Evolutionary conservation across 2,329 filamentous ascomycete species (phyloP).

Genomic region (Fusarium domesticum): DNA sequence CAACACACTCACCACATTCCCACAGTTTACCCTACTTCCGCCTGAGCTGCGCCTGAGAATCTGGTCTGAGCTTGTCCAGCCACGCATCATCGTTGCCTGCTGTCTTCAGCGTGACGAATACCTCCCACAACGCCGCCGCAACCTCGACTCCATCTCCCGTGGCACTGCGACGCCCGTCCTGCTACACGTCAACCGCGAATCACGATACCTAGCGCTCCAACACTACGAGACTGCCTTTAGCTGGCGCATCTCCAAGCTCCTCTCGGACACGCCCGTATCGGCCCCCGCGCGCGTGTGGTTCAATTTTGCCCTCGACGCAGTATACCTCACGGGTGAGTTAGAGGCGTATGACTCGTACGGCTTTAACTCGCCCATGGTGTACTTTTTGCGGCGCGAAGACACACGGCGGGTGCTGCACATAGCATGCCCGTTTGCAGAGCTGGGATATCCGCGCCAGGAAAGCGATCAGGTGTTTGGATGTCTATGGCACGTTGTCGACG

Average conservation of each 20-base stretch:
- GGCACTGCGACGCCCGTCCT: slow-evolving; percentile 38
- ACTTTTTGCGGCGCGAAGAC: slow-evolving; percentile 45
- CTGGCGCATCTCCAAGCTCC: slow-evolving; percentile 44
- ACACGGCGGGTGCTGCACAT: slow-evolving; percentile 43
- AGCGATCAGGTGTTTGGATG: slow-evolving; percentile 46
- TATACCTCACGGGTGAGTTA: slow-evolving; percentile 47
- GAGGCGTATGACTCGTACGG: slow-evolving; percentile 47
- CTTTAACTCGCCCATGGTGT: slow-evolving; percentile 48
- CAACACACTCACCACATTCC: slow-evolving; percentile 28
- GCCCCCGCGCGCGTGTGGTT: slow-evolving; percentile 44
- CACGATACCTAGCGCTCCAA: slow-evolving; percentile 39
- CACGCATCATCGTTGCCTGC: slow-evolving; percentile 44
- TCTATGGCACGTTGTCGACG: slow-evolving; percentile 48
- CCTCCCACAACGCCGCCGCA: slow-evolving; percentile 28
- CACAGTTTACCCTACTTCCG: slow-evolving; percentile 41
- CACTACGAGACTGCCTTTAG: slow-evolving; percentile 47
- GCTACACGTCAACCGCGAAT: slow-evolving; percentile 44
- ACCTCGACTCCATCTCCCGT: slow-evolving; percentile 27
- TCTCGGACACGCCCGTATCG: slow-evolving; percentile 35
- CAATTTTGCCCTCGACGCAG: slow-evolving; percentile 46
- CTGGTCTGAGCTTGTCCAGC: slow-evolving; percentile 44
- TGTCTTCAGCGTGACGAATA: slow-evolving; percentile 38
- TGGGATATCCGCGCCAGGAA: slow-evolving; percentile 42
- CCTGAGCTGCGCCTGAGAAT: slow-evolving; percentile 48
- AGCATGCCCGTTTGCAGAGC: slow-evolving; percentile 43